Base-by-base conservation (phyloP, 2,329 filamentous ascomycete genomes). In the Magnaporthiopsis poae region DNA sequence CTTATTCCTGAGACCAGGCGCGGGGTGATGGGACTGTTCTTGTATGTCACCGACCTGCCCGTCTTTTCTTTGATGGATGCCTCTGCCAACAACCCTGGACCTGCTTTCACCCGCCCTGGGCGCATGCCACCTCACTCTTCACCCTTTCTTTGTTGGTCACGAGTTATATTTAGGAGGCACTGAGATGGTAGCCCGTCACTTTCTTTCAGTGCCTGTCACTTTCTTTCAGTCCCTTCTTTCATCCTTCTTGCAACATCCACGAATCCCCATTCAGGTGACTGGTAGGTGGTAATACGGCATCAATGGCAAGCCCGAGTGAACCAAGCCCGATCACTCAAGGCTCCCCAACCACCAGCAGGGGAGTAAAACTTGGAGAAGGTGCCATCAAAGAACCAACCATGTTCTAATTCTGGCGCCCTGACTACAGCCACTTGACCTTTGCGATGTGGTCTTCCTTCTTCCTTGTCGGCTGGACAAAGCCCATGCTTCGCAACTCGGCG, bases 371-470 rank as follows among this genome's bases (percentile, higher is more conserved):
- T 18, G 11, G 13, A 46, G 39, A 5, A 46, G 5, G 36, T 12
- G 33, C 64, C 1, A 65, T 27, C 62, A 63, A 63, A 63, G 39
- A 39, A 46, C 7, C 21, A 56, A 25, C 4, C 2, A 25, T 4
- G 21, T 56, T 56, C 8, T 25, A 25, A 25, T 25, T 56, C 9
- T 1, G 46, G 46, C 4, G 27, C 15, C 7, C 46, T 9, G 46
- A 21, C 75, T 68, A 86, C 68, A 95, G 79, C 71, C 94, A 95
- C 75, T 90, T 92, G 87, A 92, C 82, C 80, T 97, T 98, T 59
- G 91, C 88, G 71, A 98, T 80, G 77, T 98, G 94, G 75, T 98
- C 95, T 31, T 88, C 86, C 81, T 96, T 96, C 81, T 93, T 96
- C 78, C 89, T 90, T 73, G 90, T 98, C 68, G 85, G 84, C 80